Base-by-base conservation (phyloP, 1,284 basidiomycete species). In the Cryptococcus floricola region DNA sequence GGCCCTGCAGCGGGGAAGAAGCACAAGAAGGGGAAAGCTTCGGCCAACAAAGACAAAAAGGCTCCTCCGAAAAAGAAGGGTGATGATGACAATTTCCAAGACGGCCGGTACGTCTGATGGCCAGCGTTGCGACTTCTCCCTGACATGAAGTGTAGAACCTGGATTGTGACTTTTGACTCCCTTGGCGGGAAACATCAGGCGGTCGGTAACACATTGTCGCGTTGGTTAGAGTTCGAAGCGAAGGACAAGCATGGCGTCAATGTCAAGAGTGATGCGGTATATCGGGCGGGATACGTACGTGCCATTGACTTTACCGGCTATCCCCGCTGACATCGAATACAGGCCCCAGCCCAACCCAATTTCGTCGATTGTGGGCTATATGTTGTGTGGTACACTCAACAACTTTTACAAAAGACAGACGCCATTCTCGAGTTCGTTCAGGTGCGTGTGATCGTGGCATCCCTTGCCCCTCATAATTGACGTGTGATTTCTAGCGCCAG, bases 141-240 rank as follows among this genome's bases (percentile, higher is more conserved):
- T 41, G 41, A 46, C 34, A 19, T 8, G 27, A 12, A 14, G 27
- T 19, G 5, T 14, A 91, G 89, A 48, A 85, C 89, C 3, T 85
- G 83, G 64, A 87, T 96, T 43, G 85, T 92, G 68, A 89, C 85
- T 0, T 83, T 98, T 52, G 95, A 98, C 72, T 97, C 93, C 1
- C 81, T 98, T 28, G 86, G 87, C 0, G 78, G 78, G 12, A 75
- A 78, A 14, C 95, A 97, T 74, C 76, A 77, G 0, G 80, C 83
- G 19, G 89, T 86, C 1, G 72, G 80, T 44, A 86, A 78, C 43
- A 81, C 80, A 16, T 81, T 98, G 14, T 76, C 77, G 27, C 68
- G 78, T 25, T 98, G 95, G 73, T 82, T 98, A 8, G 76, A 78
- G 41, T 78, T 81, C 61, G 95, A 98, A 72, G 93, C 93, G 0